Evolutionary conservation across 495 filamentous ascomycete species (phyloP).

Genomic region (Parathielavia appendiculata): DNA sequence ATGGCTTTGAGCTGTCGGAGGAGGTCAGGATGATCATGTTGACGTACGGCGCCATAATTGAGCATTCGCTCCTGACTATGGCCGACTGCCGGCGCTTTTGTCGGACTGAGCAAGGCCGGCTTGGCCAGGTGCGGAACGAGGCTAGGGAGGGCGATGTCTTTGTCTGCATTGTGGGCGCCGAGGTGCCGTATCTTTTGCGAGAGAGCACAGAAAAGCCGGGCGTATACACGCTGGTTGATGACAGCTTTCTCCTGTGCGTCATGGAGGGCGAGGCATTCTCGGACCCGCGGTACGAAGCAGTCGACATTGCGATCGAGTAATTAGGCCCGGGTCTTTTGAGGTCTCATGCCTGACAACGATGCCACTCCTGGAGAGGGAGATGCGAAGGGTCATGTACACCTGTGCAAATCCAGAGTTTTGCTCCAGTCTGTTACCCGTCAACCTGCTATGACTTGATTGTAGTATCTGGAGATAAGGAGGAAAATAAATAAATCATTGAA

Average conservation of each 20-base stretch:
- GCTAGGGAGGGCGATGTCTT: slow-evolving; percentile 22
- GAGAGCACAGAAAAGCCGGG: slow-evolving; percentile 1
- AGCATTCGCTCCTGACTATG: slow-evolving; percentile 5
- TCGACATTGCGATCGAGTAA: slow-evolving; percentile 10
- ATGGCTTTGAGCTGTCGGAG: background rate
- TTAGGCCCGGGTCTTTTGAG: too few relatives aligned
- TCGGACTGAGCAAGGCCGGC: slow-evolving; percentile 18
- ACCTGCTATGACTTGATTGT: too few relatives aligned
- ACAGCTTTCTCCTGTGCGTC: slow-evolving; percentile 8
- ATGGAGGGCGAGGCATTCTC: slow-evolving; percentile 15
- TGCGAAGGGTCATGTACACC: too few relatives aligned
- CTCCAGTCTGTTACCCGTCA: too few relatives aligned
- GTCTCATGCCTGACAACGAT: too few relatives aligned
- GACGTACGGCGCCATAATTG: slow-evolving; percentile 11
- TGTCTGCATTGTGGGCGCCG: slow-evolving; percentile 27
- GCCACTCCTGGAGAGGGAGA: too few relatives aligned
- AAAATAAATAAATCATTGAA: too few relatives aligned
- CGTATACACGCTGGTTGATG: slow-evolving; percentile 9
- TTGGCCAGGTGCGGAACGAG: slow-evolving; percentile 12
- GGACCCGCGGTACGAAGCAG: slow-evolving; percentile 9
- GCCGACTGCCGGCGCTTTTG: slow-evolving; percentile 14
- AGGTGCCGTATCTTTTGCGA: slow-evolving; percentile 27
- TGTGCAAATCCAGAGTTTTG: too few relatives aligned
- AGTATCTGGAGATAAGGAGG: too few relatives aligned
- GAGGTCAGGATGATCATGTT: slow-evolving; percentile 5